Evolutionary conservation across 139 green algal genomes (phyloP), one percentile per base, ranked within the genome.

Genomic region (Picochlorum sp.): DNA sequence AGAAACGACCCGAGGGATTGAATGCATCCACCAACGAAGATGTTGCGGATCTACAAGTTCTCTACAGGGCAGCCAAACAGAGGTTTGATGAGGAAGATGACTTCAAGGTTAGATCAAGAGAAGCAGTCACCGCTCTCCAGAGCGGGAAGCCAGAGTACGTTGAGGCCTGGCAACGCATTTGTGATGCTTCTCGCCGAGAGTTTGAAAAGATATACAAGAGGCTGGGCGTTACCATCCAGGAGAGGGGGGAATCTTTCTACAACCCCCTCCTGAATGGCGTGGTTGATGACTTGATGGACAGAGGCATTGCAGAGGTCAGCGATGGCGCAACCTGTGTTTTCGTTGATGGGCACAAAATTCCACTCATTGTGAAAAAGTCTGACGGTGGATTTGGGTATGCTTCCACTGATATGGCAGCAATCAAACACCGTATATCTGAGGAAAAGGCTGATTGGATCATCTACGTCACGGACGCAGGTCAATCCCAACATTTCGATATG

Each of bases 391-490:
- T 88, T 66, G 89, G 90, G 20, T 99, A 99, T 72, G 94, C 85
- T 10, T 89, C 83, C 26, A 99, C 94, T 0, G 93, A 99, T 76
- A 87, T 99, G 80, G 70, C 71, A 1, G 82, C 84, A 6, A 56
- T 97, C 13, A 76, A 80, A 66, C 91, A 99, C 56, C 81, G 93
- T 28, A 24, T 96, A 1, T 58, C 79, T 2, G 68, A 84, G 26
- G 94, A 98, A 83, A 90, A 93, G 69, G 92, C 86, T 1, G 89
- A 98, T 64, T 96, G 90, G 89, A 80, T 99, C 41, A 84, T 99
- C 37, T 98, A 98, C 65, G 89, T 99, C 6, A 98, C 91, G 8
- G 92, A 98, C 69, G 76, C 82, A 15, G 93, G 93, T 13, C 93
- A 99, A 80, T 61, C 71, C 28, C 49, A 77, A 58, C 93, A 99